Percentiles rank a stretch among this genome's conserved stretches.
These are phyloP conservation scores for Diaporthe batatas DNA, from an alignment of 2,329 filamentous ascomycete genomes.

Conservation along the genomic window DNA sequence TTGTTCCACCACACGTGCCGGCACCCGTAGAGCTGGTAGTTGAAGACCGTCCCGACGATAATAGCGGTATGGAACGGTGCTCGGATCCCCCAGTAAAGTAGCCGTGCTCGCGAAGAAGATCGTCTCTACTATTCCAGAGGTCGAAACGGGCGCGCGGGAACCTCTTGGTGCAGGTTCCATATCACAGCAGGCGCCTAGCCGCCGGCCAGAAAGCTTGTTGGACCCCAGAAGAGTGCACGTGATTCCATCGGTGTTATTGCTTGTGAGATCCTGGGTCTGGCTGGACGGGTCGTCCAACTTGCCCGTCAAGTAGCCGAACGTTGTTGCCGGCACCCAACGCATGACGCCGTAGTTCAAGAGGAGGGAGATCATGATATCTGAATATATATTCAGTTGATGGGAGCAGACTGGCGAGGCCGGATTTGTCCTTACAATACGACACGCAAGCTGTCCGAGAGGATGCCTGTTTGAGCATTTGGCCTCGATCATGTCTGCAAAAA, in stretches of 20 bases:
- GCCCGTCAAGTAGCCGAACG: constrained; percentile 42
- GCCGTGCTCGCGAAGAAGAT: constrained; percentile 45
- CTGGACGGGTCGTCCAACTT: constrained; percentile 38
- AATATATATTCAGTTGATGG: too few species aligned
- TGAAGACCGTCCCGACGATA: constrained; percentile 43
- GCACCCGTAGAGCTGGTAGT: constrained; percentile 43
- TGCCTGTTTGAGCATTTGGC: too few species aligned
- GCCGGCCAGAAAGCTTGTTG: constrained; percentile 44
- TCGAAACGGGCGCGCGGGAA: constrained; percentile 42
- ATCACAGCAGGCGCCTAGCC: constrained; percentile 37
- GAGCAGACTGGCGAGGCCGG: too few species aligned
- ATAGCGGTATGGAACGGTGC: constrained; percentile 43
- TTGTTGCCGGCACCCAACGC: constrained; percentile 42
- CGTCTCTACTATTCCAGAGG: constrained; percentile 45
- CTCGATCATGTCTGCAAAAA: constrained; percentile 42
- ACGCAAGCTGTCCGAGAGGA: too few species aligned
- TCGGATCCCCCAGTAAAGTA: constrained; percentile 43
- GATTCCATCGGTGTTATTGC: constrained; percentile 44
- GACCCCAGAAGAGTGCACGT: constrained; percentile 44
- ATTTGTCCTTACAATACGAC: too few species aligned
- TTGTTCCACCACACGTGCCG: constrained; percentile 43
- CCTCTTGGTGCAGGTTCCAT: constrained; percentile 43
- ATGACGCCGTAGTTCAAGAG: constrained; percentile 45
- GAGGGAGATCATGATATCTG: constrained; percentile 42
- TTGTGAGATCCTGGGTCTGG: constrained; percentile 43